Evolutionary conservation across 345 rosid genomes (phyloP).

Genomic region (Euphorbia peplus): DNA sequence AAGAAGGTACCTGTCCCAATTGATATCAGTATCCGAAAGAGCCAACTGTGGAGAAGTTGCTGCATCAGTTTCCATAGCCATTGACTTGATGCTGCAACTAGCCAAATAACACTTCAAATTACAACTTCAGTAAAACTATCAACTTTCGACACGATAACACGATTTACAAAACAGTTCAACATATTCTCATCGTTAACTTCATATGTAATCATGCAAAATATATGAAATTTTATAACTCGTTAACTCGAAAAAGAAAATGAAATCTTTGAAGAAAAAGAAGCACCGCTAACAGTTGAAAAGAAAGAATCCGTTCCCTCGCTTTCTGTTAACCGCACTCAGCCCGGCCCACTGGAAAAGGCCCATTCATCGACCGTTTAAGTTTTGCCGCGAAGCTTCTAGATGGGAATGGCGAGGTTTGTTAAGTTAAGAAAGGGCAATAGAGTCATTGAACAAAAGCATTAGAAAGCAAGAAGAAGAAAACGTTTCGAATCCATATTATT

Average conservation of each 20-base stretch:
- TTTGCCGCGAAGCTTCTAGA: slow-evolving; percentile 19
- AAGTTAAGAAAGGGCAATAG: slow-evolving; percentile 1
- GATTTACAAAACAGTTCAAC: no score
- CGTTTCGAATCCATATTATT: no score
- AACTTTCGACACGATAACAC: no score
- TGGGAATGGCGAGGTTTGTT: neutral
- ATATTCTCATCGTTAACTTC: no score
- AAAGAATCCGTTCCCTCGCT: neutral
- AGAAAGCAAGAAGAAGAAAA: slow-evolving; percentile 6
- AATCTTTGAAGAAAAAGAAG: no score
- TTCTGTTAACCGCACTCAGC: neutral
- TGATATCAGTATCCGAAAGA: slow-evolving; percentile 57
- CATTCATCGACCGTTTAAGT: slow-evolving; percentile 3
- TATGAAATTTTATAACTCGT: no score
- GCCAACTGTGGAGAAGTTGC: slow-evolving; percentile 32
- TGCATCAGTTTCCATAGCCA: slow-evolving; percentile 40
- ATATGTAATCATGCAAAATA: no score
- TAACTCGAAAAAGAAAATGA: no score
- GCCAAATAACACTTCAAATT: neutral
- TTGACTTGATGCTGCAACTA: neutral
- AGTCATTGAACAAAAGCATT: neutral
- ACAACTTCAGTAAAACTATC: no score
- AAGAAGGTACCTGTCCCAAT: slow-evolving; percentile 56
- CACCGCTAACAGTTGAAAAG: slow-evolving; percentile 15
- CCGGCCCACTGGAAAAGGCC: neutral